Evolutionary conservation across 441 rosid genomes (phyloP).

Genomic region (Dalechampia spathulata): DNA sequence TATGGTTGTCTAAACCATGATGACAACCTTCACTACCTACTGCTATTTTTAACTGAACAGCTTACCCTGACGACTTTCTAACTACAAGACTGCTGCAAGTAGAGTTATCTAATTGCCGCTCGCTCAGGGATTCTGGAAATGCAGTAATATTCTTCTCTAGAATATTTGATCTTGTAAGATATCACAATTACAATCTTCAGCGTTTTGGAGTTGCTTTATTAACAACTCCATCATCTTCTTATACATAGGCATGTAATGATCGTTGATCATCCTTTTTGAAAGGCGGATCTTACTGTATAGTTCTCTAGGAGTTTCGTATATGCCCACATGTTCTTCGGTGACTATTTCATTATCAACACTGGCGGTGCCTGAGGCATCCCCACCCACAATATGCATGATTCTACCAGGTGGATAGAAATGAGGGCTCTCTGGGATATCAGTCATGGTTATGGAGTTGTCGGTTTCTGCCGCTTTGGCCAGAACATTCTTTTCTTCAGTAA

Average conservation of each 20-base stretch:
- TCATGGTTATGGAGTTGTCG: slow-evolving; percentile 26
- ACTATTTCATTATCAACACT: slow-evolving; percentile 23
- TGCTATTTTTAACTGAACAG: too few relatives aligned
- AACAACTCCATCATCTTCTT: slow-evolving; percentile 85
- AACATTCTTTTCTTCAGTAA: slow-evolving; percentile 59
- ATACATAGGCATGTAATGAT: slow-evolving; percentile 96
- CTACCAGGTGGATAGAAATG: slow-evolving; percentile 84
- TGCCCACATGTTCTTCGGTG: slow-evolving; percentile 33
- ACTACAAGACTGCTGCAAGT: too few relatives aligned
- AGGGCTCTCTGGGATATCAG: slow-evolving; percentile 50
- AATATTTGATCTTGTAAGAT: neutral
- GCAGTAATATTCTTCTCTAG: too few relatives aligned
- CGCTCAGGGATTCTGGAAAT: too few relatives aligned
- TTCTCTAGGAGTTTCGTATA: slow-evolving; percentile 80
- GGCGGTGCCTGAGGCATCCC: slow-evolving; percentile 25
- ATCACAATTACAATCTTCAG: slow-evolving; percentile 18
- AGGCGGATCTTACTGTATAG: slow-evolving; percentile 86
- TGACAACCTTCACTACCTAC: too few relatives aligned
- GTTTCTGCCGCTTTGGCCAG: slow-evolving; percentile 37
- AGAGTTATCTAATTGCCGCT: too few relatives aligned
- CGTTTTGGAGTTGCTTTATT: slow-evolving; percentile 50
- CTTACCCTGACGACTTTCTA: too few relatives aligned
- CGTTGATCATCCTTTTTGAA: slow-evolving; percentile 86
- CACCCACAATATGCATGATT: slow-evolving; percentile 72
- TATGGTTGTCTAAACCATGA: too few relatives aligned